These are phyloP conservation scores for Cercospora janseana DNA, from an alignment of 2,329 filamentous ascomycete genomes.

Conservation along the genomic window DNA sequence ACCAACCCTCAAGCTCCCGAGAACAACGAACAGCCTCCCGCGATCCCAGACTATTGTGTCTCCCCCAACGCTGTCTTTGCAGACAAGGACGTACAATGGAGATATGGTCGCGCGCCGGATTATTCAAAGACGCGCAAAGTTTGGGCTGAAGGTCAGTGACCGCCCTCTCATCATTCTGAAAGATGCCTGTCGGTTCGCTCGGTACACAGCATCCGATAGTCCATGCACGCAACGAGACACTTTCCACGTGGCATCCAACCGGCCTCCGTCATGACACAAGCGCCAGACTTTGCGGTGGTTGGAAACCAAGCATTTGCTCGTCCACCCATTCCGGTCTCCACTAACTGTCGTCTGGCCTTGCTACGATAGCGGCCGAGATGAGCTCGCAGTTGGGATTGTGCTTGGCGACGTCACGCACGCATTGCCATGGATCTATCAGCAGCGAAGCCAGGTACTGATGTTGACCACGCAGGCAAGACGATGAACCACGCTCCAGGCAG, in stretches of 20 bases:
- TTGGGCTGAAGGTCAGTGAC: slow-evolving; percentile 56
- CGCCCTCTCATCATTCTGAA: not conserved
- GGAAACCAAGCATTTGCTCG: slow-evolving; percentile 17
- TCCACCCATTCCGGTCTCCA: not conserved
- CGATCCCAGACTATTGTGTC: slow-evolving; percentile 58
- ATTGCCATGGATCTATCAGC: too few species aligned
- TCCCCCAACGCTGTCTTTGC: slow-evolving; percentile 59
- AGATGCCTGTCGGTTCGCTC: slow-evolving; percentile 5
- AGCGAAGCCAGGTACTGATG: slow-evolving; percentile 17
- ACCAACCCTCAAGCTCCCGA: slow-evolving; percentile 14
- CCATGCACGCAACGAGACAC: slow-evolving; percentile 4
- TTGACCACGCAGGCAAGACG: slow-evolving; percentile 52
- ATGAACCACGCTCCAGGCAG: slow-evolving; percentile 56
- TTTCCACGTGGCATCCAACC: slow-evolving; percentile 14
- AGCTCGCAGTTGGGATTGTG: too few species aligned
- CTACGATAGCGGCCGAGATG: too few species aligned
- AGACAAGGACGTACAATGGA: slow-evolving; percentile 56
- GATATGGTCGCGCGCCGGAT: slow-evolving; percentile 60
- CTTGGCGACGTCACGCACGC: too few species aligned
- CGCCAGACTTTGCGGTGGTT: slow-evolving; percentile 3
- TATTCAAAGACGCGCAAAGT: slow-evolving; percentile 63
- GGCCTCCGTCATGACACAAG: slow-evolving; percentile 6
- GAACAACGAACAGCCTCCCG: slow-evolving; percentile 36
- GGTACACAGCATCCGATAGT: not conserved
- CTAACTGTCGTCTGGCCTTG: too few species aligned